These are phyloP conservation scores for Cardamine occulta DNA, from an alignment of 345 rosid species.

Conservation along the genomic window DNA sequence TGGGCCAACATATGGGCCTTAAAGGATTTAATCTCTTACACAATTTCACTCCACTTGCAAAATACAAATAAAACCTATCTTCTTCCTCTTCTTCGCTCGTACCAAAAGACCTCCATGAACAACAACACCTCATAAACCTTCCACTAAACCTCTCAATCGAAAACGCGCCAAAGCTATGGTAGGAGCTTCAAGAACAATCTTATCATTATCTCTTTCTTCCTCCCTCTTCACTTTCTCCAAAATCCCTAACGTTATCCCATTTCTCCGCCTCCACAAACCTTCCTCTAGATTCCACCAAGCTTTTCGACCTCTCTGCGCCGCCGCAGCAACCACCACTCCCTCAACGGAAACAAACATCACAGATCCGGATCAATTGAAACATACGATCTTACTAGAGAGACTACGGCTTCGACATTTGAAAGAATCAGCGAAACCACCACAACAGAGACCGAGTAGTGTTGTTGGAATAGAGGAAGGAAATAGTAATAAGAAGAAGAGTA, in stretches of 20 bases:
- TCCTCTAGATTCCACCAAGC: constrained; percentile 54
- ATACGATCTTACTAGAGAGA: constrained; percentile 79
- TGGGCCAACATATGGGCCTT: constrained; percentile 28
- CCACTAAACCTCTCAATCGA: constrained; percentile 17
- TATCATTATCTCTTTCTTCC: constrained; percentile 55
- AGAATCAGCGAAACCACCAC: constrained; percentile 50
- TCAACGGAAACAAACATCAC: constrained; percentile 28
- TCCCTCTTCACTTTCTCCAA: constrained; percentile 43
- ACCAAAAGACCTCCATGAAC: constrained; percentile 33
- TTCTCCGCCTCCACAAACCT: constrained; percentile 52
- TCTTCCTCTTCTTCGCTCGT: constrained; percentile 26
- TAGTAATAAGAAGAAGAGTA: constrained; percentile 51
- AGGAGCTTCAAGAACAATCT: constrained; percentile 57
- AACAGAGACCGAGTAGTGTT: constrained; percentile 42
- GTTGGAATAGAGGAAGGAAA: constrained; percentile 36
- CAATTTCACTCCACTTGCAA: constrained; percentile 26
- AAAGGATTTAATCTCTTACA: not conserved
- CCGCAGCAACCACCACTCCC: constrained; percentile 41
- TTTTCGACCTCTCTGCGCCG: constrained; percentile 56
- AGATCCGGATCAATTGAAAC: constrained; percentile 62
- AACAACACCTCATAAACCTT: constrained; percentile 28
- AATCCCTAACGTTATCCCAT: constrained; percentile 42
- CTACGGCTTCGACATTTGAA: constrained; percentile 74
- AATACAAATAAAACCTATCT: constrained; percentile 39
- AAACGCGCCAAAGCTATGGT: constrained; percentile 52